These are phyloP conservation scores for Paraconiothyrium brasiliense DNA, from an alignment of 2,329 filamentous ascomycete species.

Conservation along the genomic window DNA sequence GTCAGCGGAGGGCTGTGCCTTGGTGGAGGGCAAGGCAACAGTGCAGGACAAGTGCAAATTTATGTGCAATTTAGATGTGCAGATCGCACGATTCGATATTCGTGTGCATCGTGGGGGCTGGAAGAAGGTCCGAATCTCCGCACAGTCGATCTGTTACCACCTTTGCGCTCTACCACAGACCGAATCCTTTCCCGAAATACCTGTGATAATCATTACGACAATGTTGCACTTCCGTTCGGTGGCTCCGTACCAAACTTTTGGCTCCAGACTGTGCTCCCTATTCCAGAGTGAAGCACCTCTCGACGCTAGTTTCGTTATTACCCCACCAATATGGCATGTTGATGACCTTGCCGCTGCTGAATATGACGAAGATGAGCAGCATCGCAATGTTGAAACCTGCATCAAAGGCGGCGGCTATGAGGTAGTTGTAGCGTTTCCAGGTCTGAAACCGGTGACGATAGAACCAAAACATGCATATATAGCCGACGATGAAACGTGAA, in stretches of 20 bases:
- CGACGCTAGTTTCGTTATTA: conserved; percentile 64
- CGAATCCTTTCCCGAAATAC: background rate
- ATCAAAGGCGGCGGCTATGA: conserved; percentile 69
- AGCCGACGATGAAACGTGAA: conserved; percentile 66
- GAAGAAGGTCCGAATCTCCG: background rate
- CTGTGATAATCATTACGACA: too few relatives aligned
- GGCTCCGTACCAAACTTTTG: background rate
- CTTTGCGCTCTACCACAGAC: background rate
- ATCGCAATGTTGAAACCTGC: conserved; percentile 70
- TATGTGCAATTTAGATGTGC: background rate
- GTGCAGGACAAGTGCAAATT: conserved; percentile 1
- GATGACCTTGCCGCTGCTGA: conserved; percentile 65
- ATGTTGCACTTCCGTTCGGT: too few relatives aligned
- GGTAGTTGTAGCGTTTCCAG: conserved; percentile 70
- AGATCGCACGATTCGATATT: background rate
- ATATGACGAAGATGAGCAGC: conserved; percentile 68
- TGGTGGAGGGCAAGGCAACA: background rate
- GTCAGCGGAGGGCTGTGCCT: background rate
- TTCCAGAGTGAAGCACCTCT: conserved; percentile 66
- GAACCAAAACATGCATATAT: conserved; percentile 68
- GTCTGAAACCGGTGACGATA: conserved; percentile 65
- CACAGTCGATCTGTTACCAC: background rate
- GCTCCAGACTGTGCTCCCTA: background rate
- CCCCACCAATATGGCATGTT: conserved; percentile 73
- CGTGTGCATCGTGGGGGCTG: background rate